Evolutionary conservation across 495 filamentous ascomycete species (phyloP).

Genomic region (Evansstolkia leycettana): DNA sequence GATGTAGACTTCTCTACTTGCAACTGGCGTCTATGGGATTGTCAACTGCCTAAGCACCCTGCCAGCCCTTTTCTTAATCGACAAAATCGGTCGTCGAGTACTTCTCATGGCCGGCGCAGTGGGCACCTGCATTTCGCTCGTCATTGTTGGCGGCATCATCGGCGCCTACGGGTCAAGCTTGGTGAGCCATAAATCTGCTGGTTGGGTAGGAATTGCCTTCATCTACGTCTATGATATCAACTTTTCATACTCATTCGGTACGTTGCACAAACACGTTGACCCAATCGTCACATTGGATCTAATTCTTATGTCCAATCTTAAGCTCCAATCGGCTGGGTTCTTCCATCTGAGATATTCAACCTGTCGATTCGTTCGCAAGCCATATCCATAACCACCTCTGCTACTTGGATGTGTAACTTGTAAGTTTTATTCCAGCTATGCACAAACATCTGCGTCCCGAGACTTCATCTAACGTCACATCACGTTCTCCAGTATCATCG

Average conservation of each 20-base stretch:
- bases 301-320: too few relatives aligned
- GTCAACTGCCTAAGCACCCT: slow-evolving; percentile 67
- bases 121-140: slow-evolving; percentile 50
- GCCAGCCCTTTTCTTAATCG: slow-evolving; percentile 63
- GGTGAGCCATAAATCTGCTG: slow-evolving; percentile 45
- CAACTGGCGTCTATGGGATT: slow-evolving; percentile 71
- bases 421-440: too few relatives aligned
- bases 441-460: too few relatives aligned
- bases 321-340: slow-evolving; percentile 31
- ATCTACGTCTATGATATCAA: slow-evolving; percentile 76
- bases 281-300: too few relatives aligned
- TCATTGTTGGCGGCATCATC: slow-evolving; percentile 65
- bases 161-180: slow-evolving; percentile 50
- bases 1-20: slow-evolving; percentile 49
- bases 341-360: slow-evolving; percentile 31
- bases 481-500: slow-evolving; percentile 39
- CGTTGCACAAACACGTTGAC: too few relatives aligned
- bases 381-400: slow-evolving; percentile 24
- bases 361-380: slow-evolving; percentile 26
- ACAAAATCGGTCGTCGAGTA: slow-evolving; percentile 58
- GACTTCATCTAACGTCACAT: too few relatives aligned
- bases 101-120: slow-evolving; percentile 33
- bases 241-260: slow-evolving; percentile 49
- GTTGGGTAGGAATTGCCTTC: slow-evolving; percentile 69
- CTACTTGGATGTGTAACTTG: slow-evolving; percentile 35